Percentiles rank a stretch among this genome's conserved stretches.
These are phyloP conservation scores for Russula lepida DNA, from an alignment of 768 basidiomycete genomes.

Conservation along the genomic window DNA sequence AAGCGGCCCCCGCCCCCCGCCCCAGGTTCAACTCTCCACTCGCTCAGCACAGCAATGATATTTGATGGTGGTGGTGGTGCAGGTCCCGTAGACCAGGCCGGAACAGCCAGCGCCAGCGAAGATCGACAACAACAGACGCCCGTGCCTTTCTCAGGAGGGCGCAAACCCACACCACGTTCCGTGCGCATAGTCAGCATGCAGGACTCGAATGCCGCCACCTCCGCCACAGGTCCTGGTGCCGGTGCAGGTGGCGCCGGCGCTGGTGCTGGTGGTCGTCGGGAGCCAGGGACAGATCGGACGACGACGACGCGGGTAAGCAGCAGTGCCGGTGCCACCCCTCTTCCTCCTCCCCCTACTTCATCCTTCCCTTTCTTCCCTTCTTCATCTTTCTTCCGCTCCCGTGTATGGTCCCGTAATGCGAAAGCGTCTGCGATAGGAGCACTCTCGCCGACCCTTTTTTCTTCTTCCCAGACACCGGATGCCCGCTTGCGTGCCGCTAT, in stretches of 20 bases:
- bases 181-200: conserved; percentile 73
- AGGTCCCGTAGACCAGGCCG: conserved; percentile 12
- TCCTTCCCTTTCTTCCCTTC: not conserved
- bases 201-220: conserved; percentile 25
- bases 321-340: conserved; percentile 24
- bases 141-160: conserved; percentile 43
- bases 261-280: conserved; percentile 24
- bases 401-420: conserved; percentile 48
- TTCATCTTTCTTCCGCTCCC: conserved; percentile 29
- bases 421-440: conserved; percentile 33
- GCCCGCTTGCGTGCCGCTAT: conserved; percentile 24
- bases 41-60: conserved; percentile 38
- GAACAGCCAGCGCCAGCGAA: not conserved
- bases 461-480: conserved; percentile 32
- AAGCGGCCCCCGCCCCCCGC: conserved; percentile 67
- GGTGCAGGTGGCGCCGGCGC: too few species aligned
- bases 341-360: not conserved
- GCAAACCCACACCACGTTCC: conserved; percentile 71
- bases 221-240: not conserved
- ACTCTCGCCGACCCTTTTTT: conserved; percentile 37
- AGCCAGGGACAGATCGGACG: conserved; percentile 44
- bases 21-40: conserved; percentile 62
- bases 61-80: conserved; percentile 12
- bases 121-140: conserved; percentile 8
- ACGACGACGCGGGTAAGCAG: conserved; percentile 39